These are phyloP conservation scores for Talaromyces stipitatus DNA, from an alignment of 495 filamentous ascomycete genomes.

Conservation along the genomic window DNA sequence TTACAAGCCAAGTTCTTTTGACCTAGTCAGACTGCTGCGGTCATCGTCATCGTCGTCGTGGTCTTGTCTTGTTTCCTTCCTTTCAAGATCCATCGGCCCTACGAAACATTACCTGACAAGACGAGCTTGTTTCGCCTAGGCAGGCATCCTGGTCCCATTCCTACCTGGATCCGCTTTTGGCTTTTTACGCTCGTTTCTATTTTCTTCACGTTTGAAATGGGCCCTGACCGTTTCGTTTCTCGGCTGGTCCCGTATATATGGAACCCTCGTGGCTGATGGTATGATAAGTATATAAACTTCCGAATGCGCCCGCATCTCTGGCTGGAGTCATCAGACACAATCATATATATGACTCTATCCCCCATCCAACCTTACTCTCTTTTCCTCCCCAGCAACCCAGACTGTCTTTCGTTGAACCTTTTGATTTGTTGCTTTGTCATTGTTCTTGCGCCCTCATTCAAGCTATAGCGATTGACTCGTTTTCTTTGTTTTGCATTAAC, in stretches of 20 bases:
- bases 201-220: neutral
- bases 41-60: neutral
- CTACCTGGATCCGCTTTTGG: neutral
- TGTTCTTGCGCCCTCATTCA: neutral
- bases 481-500: neutral
- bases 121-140: neutral
- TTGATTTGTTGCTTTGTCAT: neutral
- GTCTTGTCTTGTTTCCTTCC: neutral
- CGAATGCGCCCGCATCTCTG: neutral
- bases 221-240: neutral
- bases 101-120: neutral
- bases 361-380: neutral
- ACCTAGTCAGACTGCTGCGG: neutral
- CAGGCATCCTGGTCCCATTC: neutral
- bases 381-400: neutral
- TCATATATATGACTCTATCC: neutral
- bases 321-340: neutral
- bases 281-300: neutral
- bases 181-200: neutral
- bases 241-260: conserved; percentile 3
- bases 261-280: conserved; percentile 1
- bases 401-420: conserved; percentile 2
- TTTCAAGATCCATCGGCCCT: neutral
- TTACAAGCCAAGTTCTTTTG: neutral
- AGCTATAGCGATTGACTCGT: neutral